Conservation (phyloP, 2,329 filamentous ascomycete species). For the Colletotrichum kahawae region DNA sequence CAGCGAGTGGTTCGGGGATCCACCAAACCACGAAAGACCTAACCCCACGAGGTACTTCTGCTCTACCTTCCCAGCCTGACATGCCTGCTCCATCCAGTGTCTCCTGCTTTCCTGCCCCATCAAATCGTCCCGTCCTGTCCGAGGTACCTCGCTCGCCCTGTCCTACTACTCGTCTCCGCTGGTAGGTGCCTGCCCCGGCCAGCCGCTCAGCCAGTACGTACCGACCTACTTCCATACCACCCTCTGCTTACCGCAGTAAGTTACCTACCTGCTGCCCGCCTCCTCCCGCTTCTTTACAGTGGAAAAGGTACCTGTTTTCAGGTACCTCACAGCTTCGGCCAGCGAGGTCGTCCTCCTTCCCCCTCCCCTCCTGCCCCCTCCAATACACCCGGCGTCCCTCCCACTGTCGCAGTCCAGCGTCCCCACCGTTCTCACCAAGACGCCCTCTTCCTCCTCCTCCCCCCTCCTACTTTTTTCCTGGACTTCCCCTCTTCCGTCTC, state of each 20-base stretch:
- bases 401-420: conserved; percentile 19
- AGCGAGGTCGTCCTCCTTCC: conserved; percentile 5
- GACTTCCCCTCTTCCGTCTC: conserved; percentile 18
- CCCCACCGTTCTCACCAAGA: conserved; percentile 20
- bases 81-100: neutral
- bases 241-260: neutral
- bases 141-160: neutral
- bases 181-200: neutral
- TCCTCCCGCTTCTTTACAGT: neutral
- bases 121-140: neutral
- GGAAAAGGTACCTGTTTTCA: neutral
- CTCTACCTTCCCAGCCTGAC: neutral
- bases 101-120: neutral
- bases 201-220: neutral
- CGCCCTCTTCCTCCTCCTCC: conserved; percentile 15
- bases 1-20: neutral
- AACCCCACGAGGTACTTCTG: neutral
- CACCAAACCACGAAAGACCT: neutral
- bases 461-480: conserved; percentile 19
- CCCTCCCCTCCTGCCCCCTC: conserved; percentile 2
- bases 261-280: neutral
- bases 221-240: neutral
- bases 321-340: conserved; percentile 5
- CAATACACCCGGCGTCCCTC: conserved; percentile 10
- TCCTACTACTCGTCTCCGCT: neutral